These are phyloP conservation scores for Hericium alpestre DNA, from an alignment of 768 basidiomycete genomes.

Conservation along the genomic window DNA sequence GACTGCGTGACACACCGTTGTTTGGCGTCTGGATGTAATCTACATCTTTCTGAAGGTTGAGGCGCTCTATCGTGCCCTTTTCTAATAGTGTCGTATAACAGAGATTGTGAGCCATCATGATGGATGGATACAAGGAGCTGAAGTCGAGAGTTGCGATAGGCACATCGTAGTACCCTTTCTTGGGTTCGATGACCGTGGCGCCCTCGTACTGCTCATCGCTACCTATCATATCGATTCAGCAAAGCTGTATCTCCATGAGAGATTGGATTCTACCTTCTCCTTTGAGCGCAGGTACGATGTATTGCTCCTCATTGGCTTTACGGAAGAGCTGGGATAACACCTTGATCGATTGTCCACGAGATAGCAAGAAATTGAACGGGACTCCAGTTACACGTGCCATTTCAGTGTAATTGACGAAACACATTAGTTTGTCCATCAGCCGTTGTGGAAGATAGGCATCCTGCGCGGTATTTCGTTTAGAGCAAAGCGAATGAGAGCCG, in stretches of 20 bases:
- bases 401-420: constrained; percentile 95
- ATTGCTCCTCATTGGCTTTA: constrained; percentile 84
- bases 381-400: constrained; percentile 99
- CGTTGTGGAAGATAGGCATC: constrained; percentile 98
- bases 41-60: constrained; percentile 68
- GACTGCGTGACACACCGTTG: constrained; percentile 48
- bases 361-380: constrained; percentile 90
- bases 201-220: constrained; percentile 97
- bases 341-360: constrained; percentile 97
- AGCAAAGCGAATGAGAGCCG: neutral
- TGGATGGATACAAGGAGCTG: constrained; percentile 95
- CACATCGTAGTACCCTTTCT: constrained; percentile 89
- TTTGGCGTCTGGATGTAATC: constrained; percentile 96
- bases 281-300: constrained; percentile 78
- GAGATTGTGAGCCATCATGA: constrained; percentile 99
- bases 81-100: constrained; percentile 97
- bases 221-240: constrained; percentile 31
- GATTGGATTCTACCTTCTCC: constrained; percentile 52
- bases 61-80: constrained; percentile 61
- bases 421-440: constrained; percentile 96
- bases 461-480: constrained; percentile 26
- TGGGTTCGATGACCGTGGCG: constrained; percentile 96
- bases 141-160: constrained; percentile 99
- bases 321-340: constrained; percentile 93
- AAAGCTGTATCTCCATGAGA: neutral